phyloP scores from a whole-genome alignment of 352 stramenopile species.

The Globisporangium emineosum region DNA sequence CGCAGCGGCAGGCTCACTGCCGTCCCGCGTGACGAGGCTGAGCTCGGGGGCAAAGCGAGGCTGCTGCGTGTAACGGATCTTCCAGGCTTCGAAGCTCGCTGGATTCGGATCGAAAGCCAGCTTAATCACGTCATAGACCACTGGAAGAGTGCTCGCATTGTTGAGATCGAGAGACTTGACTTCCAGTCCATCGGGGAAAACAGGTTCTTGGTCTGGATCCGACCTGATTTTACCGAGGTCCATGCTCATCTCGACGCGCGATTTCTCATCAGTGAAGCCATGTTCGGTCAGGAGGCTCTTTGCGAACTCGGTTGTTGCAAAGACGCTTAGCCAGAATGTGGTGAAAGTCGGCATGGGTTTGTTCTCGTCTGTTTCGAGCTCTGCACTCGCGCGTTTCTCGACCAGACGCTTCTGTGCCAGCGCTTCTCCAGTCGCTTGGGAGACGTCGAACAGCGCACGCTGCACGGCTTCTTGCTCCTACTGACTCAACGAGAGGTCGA shows the following conservation, averaged over 20 bases:
- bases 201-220: not conserved
- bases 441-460: not conserved
- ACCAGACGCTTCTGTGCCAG: not conserved
- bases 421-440: not conserved
- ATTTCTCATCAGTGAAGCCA: not conserved
- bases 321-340: not conserved
- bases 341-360: not conserved
- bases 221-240: not conserved
- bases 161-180: slow-evolving; percentile 11
- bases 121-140: slow-evolving; percentile 17
- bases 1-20: not conserved
- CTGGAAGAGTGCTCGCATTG: not conserved
- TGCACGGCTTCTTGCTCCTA: not conserved
- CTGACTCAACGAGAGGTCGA: not conserved
- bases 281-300: not conserved
- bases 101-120: slow-evolving; percentile 8
- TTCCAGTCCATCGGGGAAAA: not conserved
- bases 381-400: not conserved
- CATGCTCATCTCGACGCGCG: slow-evolving; percentile 10
- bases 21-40: slow-evolving; percentile 9
- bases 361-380: not conserved
- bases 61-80: slow-evolving; percentile 18
- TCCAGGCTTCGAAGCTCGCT: slow-evolving; percentile 17
- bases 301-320: not conserved
- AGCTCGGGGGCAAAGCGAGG: slow-evolving; percentile 20